Evolutionary conservation across 2,329 filamentous ascomycete species (phyloP).

Genomic region (Plectosphaerella plurivora): DNA sequence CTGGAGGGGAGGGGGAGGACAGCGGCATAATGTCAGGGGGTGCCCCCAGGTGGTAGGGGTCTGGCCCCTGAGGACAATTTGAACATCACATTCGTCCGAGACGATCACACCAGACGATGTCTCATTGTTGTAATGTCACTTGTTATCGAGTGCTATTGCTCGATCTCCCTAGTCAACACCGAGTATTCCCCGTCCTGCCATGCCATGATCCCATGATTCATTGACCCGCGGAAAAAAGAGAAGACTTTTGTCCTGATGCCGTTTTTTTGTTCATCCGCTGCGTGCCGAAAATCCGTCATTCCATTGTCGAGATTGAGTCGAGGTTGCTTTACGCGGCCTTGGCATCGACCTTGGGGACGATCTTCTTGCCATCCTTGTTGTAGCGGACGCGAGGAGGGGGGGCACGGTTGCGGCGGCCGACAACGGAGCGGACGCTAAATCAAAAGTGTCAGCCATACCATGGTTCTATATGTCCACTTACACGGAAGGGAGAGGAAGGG

Average conservation of each 20-base stretch:
- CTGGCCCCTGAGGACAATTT: background rate
- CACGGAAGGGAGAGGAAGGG: background rate
- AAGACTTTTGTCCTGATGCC: background rate
- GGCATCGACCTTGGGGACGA: constrained; percentile 77
- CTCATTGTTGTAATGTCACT: background rate
- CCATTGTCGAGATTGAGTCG: background rate
- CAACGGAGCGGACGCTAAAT: constrained; percentile 87
- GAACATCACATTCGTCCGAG: background rate
- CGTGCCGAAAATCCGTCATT: background rate
- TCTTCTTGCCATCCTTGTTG: constrained; percentile 99
- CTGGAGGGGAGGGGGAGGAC: background rate
- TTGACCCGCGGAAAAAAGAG: background rate
- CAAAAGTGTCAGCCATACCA: background rate
- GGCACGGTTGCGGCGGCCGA: constrained; percentile 97
- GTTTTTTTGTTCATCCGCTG: constrained; percentile 1
- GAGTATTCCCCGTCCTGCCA: constrained; percentile 2
- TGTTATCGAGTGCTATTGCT: background rate
- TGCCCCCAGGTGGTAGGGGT: background rate
- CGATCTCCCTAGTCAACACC: constrained; percentile 5
- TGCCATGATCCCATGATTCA: constrained; percentile 6
- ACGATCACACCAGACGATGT: background rate
- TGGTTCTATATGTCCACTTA: background rate
- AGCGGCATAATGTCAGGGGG: background rate
- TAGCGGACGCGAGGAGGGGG: constrained; percentile 95
- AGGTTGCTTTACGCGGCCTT: constrained; percentile 40